Conservation (phyloP, 208 protist genomes). For the Lotmaria passim region DNA sequence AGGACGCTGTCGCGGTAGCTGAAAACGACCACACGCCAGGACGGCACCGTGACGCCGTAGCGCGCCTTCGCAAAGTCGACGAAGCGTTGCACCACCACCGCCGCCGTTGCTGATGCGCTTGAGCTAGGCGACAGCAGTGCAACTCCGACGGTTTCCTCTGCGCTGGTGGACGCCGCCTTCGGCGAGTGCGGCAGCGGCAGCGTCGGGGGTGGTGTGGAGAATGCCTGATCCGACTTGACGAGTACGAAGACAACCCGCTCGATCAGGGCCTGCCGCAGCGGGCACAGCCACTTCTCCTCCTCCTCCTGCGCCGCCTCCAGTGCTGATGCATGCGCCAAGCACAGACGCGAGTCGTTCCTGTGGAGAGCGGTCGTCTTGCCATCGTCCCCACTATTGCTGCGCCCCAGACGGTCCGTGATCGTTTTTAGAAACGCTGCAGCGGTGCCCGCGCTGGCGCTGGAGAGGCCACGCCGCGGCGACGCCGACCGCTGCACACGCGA, state of each 20-base stretch:
- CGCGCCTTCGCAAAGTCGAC: background rate
- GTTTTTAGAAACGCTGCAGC: background rate
- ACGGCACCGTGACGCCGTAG: conserved; percentile 50
- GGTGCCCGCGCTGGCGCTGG: background rate
- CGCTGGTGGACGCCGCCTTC: background rate
- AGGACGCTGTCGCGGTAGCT: conserved; percentile 39
- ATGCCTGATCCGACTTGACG: background rate
- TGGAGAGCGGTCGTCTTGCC: background rate
- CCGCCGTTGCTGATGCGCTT: background rate
- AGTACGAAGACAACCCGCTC: conserved; percentile 32
- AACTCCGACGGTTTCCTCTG: too few species aligned
- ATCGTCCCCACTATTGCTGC: background rate
- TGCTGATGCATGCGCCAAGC: background rate
- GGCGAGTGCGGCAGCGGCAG: conserved; percentile 1
- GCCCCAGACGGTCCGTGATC: background rate
- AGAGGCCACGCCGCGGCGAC: background rate
- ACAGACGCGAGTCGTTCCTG: background rate
- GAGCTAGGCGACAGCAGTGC: background rate
- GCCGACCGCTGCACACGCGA: background rate
- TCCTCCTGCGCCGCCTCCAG: conserved; percentile 4
- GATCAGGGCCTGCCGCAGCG: conserved; percentile 31
- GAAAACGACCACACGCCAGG: conserved; percentile 72
- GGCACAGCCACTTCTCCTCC: conserved; percentile 27
- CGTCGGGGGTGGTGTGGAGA: background rate
- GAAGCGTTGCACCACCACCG: conserved; percentile 17